phyloP scores from a whole-genome alignment of 306 rosid genomes.

The Pterocarpus macrocarpus region DNA sequence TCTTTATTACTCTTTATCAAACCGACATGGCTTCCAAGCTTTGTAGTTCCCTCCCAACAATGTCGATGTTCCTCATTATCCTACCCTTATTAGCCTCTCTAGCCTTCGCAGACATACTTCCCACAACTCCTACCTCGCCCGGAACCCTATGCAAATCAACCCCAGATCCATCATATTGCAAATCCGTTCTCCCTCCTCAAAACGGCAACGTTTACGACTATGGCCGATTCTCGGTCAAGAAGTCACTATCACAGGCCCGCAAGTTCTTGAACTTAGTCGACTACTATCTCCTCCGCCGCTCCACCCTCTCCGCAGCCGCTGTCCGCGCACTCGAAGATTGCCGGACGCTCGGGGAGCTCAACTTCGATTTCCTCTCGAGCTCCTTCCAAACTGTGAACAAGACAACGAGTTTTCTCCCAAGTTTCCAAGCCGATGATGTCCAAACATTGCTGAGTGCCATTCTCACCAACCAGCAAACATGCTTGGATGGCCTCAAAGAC shows the following conservation, averaged over 20 bases:
- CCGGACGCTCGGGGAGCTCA: constrained; percentile 62
- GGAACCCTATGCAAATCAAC: constrained; percentile 70
- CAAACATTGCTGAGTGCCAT: constrained; percentile 78
- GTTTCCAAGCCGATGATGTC: constrained; percentile 67
- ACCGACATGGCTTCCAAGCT: constrained; percentile 51
- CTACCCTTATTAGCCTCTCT: constrained; percentile 5
- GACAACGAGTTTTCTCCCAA: constrained; percentile 52
- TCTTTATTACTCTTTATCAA: background rate
- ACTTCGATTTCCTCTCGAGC: constrained; percentile 67
- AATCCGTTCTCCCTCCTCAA: constrained; percentile 63
- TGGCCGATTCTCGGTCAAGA: constrained; percentile 66
- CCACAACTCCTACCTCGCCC: constrained; percentile 50
- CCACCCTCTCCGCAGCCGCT: constrained; percentile 61
- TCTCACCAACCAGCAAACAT: constrained; percentile 83
- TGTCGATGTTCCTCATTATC: constrained; percentile 36
- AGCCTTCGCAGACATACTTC: constrained; percentile 44
- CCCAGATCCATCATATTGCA: constrained; percentile 82
- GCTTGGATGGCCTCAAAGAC: constrained; percentile 77
- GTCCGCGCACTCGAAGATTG: constrained; percentile 80
- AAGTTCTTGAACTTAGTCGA: constrained; percentile 61
- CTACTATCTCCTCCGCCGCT: constrained; percentile 48
- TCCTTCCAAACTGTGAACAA: constrained; percentile 62
- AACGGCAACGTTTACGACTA: constrained; percentile 68
- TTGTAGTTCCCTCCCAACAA: constrained; percentile 20
- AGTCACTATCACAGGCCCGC: constrained; percentile 71